Percentiles rank a stretch among this genome's conserved stretches.
Evolutionary conservation across 139 green algal species (phyloP).

Genomic region (Ulvella scutata): DNA sequence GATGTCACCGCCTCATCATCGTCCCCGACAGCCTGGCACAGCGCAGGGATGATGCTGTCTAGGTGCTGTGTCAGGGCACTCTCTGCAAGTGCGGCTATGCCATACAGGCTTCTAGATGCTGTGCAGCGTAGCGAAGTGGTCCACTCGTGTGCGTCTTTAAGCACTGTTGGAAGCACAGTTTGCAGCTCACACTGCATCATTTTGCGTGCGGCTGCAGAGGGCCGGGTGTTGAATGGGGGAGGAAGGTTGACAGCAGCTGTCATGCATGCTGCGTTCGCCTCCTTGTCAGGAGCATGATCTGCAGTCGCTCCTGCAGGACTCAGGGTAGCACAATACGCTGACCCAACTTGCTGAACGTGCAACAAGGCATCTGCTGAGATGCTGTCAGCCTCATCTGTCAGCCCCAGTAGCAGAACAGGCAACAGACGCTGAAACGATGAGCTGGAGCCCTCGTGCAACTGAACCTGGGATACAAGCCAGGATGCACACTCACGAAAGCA

Average conservation of each 20-base stretch:
- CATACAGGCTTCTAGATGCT: slow-evolving; percentile 24
- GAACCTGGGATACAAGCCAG: slow-evolving; percentile 29
- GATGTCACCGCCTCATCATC: background rate
- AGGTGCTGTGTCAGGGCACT: slow-evolving; percentile 20
- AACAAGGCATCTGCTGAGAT: background rate
- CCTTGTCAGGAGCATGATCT: background rate
- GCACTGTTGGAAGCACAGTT: slow-evolving; percentile 1
- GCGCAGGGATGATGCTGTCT: slow-evolving; percentile 19
- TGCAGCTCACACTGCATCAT: slow-evolving; percentile 16
- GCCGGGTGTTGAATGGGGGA: slow-evolving; percentile 2
- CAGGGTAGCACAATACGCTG: background rate
- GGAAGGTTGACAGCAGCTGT: background rate
- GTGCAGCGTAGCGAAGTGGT: slow-evolving; percentile 20
- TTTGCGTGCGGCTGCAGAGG: slow-evolving; percentile 8
- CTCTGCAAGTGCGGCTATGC: slow-evolving; percentile 26
- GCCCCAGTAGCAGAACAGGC: slow-evolving; percentile 41
- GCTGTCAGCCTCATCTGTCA: slow-evolving; percentile 30
- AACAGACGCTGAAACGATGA: slow-evolving; percentile 26
- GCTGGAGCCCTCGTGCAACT: background rate
- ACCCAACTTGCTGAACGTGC: background rate
- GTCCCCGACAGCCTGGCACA: slow-evolving; percentile 14
- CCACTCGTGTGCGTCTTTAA: slow-evolving; percentile 26
- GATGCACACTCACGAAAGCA: slow-evolving; percentile 25
- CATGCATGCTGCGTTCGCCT: background rate
- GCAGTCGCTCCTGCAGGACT: background rate